These are phyloP conservation scores for Pleurotus cornucopiae DNA, from an alignment of 768 basidiomycete genomes.

Conservation along the genomic window DNA sequence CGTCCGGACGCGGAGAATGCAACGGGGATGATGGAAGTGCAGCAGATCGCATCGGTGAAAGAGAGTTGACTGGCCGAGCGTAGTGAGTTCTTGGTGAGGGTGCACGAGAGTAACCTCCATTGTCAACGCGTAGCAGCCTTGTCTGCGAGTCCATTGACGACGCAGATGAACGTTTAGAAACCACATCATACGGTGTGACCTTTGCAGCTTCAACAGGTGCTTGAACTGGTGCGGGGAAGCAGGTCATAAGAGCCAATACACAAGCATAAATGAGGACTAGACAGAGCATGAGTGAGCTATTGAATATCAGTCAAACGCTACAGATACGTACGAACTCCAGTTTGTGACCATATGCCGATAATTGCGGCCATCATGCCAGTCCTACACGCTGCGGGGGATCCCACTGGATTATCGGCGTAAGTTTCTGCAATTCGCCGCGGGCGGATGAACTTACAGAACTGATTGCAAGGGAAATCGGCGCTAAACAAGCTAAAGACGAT, in stretches of 20 bases:
- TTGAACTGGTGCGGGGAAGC: slow-evolving; percentile 20
- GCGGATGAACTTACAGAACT: slow-evolving; percentile 21
- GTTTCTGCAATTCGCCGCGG: not conserved
- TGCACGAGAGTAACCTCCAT: not conserved
- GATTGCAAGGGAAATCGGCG: slow-evolving; percentile 29
- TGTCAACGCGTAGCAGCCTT: not conserved
- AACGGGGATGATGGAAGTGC: not conserved
- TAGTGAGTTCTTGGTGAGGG: not conserved
- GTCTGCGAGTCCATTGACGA: slow-evolving; percentile 10
- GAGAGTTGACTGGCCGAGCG: not conserved
- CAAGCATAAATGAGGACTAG: slow-evolving; percentile 26
- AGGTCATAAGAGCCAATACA: slow-evolving; percentile 24
- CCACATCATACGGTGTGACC: slow-evolving; percentile 10
- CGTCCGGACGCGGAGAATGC: not conserved
- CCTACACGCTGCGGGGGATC: slow-evolving; percentile 24
- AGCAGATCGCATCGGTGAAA: not conserved
- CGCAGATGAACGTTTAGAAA: slow-evolving; percentile 1
- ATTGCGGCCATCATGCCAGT: slow-evolving; percentile 22
- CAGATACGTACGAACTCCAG: slow-evolving; percentile 29
- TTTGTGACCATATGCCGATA: slow-evolving; percentile 26
- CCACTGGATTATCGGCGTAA: slow-evolving; percentile 12
- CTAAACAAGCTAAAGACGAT: slow-evolving; percentile 25
- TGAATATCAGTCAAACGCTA: not conserved
- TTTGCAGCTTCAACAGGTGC: slow-evolving; percentile 19
- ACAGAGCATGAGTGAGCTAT: not conserved